Percentiles rank a stretch among this genome's conserved stretches.
Conservation (phyloP, 2,329 filamentous ascomycete genomes). For the Aspergillus sp. region DNA sequence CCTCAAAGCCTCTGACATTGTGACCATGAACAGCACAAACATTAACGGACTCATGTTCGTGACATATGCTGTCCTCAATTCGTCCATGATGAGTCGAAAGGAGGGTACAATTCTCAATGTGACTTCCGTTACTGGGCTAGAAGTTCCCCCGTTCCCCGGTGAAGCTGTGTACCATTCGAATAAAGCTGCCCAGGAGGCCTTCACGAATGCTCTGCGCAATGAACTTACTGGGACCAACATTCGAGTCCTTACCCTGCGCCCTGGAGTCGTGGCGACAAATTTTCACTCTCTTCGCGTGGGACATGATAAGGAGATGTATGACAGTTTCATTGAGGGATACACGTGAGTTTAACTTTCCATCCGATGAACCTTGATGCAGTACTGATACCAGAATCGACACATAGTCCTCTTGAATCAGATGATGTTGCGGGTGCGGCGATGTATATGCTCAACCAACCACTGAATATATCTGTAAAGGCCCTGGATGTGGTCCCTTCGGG, state of each 20-base stretch:
- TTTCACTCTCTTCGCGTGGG: slow-evolving; percentile 50
- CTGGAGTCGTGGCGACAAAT: slow-evolving; percentile 50
- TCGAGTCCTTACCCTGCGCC: slow-evolving; percentile 47
- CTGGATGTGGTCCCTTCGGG: slow-evolving; percentile 47
- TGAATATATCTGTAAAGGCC: slow-evolving; percentile 46
- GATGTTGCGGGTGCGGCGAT: slow-evolving; percentile 46
- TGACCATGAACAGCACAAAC: slow-evolving; percentile 50
- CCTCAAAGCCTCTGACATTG: slow-evolving; percentile 42
- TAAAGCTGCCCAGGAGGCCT: slow-evolving; percentile 50
- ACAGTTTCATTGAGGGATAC: slow-evolving; percentile 48
- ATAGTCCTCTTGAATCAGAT: slow-evolving; percentile 41
- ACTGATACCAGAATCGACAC: background rate
- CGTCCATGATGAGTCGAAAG: slow-evolving; percentile 40
- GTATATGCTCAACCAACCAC: slow-evolving; percentile 45
- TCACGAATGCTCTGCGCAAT: slow-evolving; percentile 50
- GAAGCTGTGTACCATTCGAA: slow-evolving; percentile 52
- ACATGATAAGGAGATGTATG: slow-evolving; percentile 43
- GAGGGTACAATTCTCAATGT: slow-evolving; percentile 51
- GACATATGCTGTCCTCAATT: slow-evolving; percentile 47
- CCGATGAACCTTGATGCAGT: background rate
- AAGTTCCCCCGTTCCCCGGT: slow-evolving; percentile 50
- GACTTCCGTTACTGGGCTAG: slow-evolving; percentile 48
- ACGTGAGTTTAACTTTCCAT: slow-evolving; percentile 20
- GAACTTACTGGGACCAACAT: slow-evolving; percentile 50
- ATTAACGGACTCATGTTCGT: slow-evolving; percentile 50